Conservation (phyloP, 345 rosid species). For the Euphorbia pulcherrima region DNA sequence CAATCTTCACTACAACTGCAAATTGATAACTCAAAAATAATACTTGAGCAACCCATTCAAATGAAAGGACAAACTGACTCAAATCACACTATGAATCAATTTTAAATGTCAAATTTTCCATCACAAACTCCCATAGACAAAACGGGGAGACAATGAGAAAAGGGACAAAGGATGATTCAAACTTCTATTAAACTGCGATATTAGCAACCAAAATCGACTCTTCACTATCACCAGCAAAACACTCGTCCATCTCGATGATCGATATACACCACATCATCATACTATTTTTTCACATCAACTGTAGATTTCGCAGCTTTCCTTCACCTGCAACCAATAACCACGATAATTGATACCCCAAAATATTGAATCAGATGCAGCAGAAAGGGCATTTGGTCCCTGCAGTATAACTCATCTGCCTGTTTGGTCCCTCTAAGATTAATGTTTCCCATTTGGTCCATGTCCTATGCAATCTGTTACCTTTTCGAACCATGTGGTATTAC, state of each 20-base stretch:
- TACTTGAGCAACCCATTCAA: not conserved
- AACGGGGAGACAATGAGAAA: not conserved
- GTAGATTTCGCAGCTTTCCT: constrained; percentile 14
- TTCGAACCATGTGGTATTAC: no score
- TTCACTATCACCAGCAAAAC: constrained; percentile 12
- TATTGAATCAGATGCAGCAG: not conserved
- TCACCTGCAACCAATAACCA: constrained; percentile 24
- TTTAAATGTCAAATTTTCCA: not conserved
- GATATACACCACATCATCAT: constrained; percentile 6
- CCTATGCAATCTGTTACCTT: no score
- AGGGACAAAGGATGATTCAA: not conserved
- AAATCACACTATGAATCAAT: not conserved
- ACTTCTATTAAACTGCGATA: constrained; percentile 18
- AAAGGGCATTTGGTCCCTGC: no score
- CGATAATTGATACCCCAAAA: no score
- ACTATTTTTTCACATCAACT: constrained; percentile 13
- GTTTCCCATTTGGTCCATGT: no score
- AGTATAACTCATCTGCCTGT: no score
- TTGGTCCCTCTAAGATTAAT: no score
- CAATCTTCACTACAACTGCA: no score
- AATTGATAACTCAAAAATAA: not conserved
- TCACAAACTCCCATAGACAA: not conserved
- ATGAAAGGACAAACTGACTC: not conserved
- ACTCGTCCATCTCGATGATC: constrained; percentile 26
- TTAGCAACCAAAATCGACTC: constrained; percentile 23